A percentile compares a stretch with the other conserved stretches of the same genome.
Evolutionary conservation across 352 stramenopile genomes (phyloP).

Genomic region (Peronosclerospora sorghi): DNA sequence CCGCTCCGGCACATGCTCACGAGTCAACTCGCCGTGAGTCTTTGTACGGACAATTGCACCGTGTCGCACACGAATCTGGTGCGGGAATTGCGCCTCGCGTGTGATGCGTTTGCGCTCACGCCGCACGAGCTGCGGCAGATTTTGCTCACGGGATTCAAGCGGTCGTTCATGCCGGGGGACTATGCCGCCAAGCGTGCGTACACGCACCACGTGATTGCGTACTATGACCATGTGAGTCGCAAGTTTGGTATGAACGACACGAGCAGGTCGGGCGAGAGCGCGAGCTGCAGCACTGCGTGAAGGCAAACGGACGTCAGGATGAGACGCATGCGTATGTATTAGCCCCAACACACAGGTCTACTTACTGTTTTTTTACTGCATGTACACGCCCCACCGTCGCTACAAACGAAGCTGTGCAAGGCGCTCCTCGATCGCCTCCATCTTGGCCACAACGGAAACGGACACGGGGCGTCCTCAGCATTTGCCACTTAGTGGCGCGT

Average conservation of each 20-base stretch:
- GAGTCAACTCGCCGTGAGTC: conserved; percentile 65
- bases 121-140: conserved; percentile 63
- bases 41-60: conserved; percentile 85
- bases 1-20: conserved; percentile 74
- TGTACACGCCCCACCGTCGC: no score
- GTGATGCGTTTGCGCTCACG: conserved; percentile 67
- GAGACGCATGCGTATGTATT: no score
- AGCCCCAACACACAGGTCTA: no score
- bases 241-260: conserved; percentile 57
- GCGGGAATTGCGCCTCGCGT: conserved; percentile 66
- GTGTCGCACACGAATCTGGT: conserved; percentile 83
- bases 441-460: no score
- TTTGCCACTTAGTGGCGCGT: conserved; percentile 7
- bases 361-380: no score
- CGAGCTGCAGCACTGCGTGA: not conserved
- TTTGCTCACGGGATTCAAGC: conserved; percentile 79
- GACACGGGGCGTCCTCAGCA: conserved; percentile 6
- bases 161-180: conserved; percentile 73
- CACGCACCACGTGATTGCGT: conserved; percentile 77
- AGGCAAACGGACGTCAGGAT: not conserved
- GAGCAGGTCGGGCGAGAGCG: conserved; percentile 11
- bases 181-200: conserved; percentile 73
- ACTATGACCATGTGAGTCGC: conserved; percentile 67
- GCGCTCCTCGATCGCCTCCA: no score
- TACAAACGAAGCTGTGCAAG: no score